Evolutionary conservation across 768 basidiomycete genomes (phyloP).

Genomic region (Kwoniella mangroviensis): DNA sequence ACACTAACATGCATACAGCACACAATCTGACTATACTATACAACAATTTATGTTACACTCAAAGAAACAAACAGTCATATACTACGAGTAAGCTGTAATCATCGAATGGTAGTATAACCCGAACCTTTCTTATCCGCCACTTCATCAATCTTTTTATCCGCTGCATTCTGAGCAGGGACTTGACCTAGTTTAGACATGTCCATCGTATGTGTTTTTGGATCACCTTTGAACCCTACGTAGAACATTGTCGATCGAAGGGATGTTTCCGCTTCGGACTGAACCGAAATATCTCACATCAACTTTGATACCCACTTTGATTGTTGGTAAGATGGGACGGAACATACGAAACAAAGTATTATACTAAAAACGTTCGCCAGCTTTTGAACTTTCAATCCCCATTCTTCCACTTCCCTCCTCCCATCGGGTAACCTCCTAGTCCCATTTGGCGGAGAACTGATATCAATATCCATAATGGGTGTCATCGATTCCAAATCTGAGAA

Average conservation of each 20-base stretch:
- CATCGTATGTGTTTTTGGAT: conserved; percentile 45
- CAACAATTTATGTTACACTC: neutral
- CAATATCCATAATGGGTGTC: conserved; percentile 53
- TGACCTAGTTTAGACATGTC: conserved; percentile 65
- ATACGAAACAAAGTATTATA: conserved; percentile 53
- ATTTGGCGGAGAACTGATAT: conserved; percentile 33
- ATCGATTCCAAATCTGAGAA: conserved; percentile 52
- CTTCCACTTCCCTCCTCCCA: conserved; percentile 54
- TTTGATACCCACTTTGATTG: neutral
- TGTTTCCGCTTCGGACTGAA: conserved; percentile 44
- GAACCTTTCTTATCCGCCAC: conserved; percentile 56
- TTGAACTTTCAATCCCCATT: conserved; percentile 57
- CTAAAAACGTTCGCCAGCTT: conserved; percentile 55
- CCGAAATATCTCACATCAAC: neutral
- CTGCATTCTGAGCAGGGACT: conserved; percentile 77
- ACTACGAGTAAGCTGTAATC: neutral
- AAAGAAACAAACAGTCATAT: neutral
- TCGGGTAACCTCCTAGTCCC: conserved; percentile 31
- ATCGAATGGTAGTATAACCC: conserved; percentile 56
- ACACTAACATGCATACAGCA: conserved; percentile 3
- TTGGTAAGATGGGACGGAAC: conserved; percentile 10
- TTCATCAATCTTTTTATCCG: conserved; percentile 65
- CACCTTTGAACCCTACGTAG: conserved; percentile 54
- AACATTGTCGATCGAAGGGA: conserved; percentile 32
- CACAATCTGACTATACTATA: neutral